Evolutionary conservation across 371 early-diverging fungal species (phyloP).

Genomic region (Mortierella sp.): DNA sequence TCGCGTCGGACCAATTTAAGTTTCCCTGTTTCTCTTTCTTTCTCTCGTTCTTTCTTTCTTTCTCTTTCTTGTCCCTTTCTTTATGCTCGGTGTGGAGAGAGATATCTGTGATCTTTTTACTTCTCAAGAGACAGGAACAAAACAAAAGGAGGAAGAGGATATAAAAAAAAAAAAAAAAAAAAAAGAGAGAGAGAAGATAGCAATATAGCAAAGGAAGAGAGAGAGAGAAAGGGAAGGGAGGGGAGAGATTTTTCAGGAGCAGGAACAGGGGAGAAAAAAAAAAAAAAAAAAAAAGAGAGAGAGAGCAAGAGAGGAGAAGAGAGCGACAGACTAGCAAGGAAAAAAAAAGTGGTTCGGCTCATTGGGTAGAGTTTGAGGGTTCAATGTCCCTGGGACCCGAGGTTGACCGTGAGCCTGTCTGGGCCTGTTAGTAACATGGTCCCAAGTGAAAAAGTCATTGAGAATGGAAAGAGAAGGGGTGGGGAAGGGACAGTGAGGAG

Average conservation of each 20-base stretch:
- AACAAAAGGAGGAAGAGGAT: too few relatives aligned
- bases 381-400: too few relatives aligned
- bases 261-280: neutral
- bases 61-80: too few relatives aligned
- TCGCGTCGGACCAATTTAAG: too few relatives aligned
- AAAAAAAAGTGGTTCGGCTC: too few relatives aligned
- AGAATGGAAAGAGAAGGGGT: neutral
- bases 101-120: too few relatives aligned
- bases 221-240: neutral
- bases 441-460: neutral
- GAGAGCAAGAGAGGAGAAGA: neutral
- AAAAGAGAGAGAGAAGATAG: neutral
- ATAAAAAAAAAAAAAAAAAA: neutral
- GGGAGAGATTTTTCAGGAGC: neutral
- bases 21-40: too few relatives aligned
- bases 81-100: too few relatives aligned
- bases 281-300: neutral
- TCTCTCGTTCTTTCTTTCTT: too few relatives aligned
- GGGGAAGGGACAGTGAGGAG: neutral
- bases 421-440: neutral
- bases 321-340: neutral
- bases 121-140: too few relatives aligned
- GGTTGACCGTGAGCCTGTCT: too few relatives aligned
- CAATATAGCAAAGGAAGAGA: neutral
- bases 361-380: too few relatives aligned